These are phyloP conservation scores for Microsporum canis DNA, from an alignment of 2,329 filamentous ascomycete species.

Conservation along the genomic window DNA sequence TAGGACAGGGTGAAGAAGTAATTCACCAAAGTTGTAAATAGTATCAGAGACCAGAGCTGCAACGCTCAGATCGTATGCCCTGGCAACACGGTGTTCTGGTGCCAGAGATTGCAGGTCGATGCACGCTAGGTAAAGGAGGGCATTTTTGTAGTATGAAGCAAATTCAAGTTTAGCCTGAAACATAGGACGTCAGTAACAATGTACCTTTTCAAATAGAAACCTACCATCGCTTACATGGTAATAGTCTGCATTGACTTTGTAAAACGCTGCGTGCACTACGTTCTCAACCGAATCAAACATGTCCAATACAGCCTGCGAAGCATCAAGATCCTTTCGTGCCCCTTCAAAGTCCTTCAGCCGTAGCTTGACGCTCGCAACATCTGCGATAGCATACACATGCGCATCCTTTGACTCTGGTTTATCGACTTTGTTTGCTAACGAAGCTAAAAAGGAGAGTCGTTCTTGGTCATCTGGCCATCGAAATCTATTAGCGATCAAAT, in stretches of 20 bases:
- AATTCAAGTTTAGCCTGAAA: constrained; percentile 70
- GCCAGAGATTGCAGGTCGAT: constrained; percentile 70
- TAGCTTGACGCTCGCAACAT: constrained; percentile 78
- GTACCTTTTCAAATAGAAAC: not conserved
- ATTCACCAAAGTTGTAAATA: constrained; percentile 99
- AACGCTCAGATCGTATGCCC: constrained; percentile 86
- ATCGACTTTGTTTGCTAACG: constrained; percentile 78
- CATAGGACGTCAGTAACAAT: not conserved
- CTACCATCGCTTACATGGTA: constrained; percentile 53
- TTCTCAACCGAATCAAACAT: constrained; percentile 90
- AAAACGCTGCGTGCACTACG: constrained; percentile 91
- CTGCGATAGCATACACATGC: constrained; percentile 84
- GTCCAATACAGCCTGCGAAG: constrained; percentile 78
- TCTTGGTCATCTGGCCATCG: constrained; percentile 49
- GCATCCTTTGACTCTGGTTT: constrained; percentile 90
- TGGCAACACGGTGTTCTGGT: constrained; percentile 61
- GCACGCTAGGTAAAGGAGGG: constrained; percentile 93
- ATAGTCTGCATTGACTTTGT: constrained; percentile 88
- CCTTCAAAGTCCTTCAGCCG: constrained; percentile 67
- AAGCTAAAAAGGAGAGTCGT: constrained; percentile 71
- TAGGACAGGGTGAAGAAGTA: constrained; percentile 93
- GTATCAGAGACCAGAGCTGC: constrained; percentile 85
- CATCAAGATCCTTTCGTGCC: constrained; percentile 74
- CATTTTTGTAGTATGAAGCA: constrained; percentile 92
- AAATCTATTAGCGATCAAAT: constrained; percentile 1